Conservation (phyloP, 1,284 basidiomycete species). For the Apiotrichum domesticum region DNA sequence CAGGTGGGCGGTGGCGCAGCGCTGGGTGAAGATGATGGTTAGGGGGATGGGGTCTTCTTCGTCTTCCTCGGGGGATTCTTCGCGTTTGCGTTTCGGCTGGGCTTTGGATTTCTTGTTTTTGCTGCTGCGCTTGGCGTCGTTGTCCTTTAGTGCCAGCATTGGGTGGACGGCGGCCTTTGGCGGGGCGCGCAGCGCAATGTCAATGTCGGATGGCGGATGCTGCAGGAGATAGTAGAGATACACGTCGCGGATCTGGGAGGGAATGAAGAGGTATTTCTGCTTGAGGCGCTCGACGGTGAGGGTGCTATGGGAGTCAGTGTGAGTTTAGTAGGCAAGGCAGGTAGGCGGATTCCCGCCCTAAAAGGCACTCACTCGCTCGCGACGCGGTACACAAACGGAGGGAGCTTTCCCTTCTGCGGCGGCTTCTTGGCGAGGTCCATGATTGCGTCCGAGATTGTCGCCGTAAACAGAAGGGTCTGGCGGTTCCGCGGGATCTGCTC, state of each 20-base stretch:
- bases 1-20: conserved; percentile 82
- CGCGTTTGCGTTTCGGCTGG: conserved; percentile 26
- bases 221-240: conserved; percentile 88
- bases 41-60: conserved; percentile 59
- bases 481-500: conserved; percentile 70
- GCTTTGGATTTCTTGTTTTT: background rate
- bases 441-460: conserved; percentile 84
- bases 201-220: conserved; percentile 74
- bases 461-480: conserved; percentile 95
- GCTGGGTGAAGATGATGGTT: conserved; percentile 92
- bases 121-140: conserved; percentile 1
- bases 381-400: conserved; percentile 82
- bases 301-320: conserved; percentile 51
- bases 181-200: conserved; percentile 36
- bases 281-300: conserved; percentile 79
- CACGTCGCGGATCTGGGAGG: conserved; percentile 87
- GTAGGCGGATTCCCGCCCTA: background rate
- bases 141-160: background rate
- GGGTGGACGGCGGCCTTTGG: conserved; percentile 22
- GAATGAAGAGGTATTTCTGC: conserved; percentile 87
- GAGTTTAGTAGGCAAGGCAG: too few relatives aligned
- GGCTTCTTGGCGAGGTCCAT: conserved; percentile 68
- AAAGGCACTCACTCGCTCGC: conserved; percentile 57
- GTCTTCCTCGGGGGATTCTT: conserved; percentile 37
- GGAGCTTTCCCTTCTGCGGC: conserved; percentile 73